Percentiles rank a stretch among this genome's conserved stretches.
Evolutionary conservation across 2,329 filamentous ascomycete species (phyloP).

Genomic region (Xylariaceae sp.): DNA sequence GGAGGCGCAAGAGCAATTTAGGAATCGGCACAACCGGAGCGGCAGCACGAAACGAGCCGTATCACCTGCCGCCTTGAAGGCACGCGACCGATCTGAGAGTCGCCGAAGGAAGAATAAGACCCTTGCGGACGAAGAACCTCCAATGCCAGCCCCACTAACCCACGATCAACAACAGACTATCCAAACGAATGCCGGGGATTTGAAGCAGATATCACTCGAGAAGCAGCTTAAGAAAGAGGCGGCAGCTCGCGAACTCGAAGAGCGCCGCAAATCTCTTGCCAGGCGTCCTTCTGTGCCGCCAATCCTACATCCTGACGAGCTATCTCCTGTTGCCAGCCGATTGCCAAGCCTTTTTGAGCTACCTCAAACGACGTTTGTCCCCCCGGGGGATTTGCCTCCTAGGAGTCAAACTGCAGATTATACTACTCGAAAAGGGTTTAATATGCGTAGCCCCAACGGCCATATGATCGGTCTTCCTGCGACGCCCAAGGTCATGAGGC

Average conservation of each 20-base stretch:
- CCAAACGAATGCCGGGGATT: constrained; percentile 46
- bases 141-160: constrained; percentile 21
- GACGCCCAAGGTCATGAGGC: constrained; percentile 85
- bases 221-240: constrained; percentile 65
- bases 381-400: constrained; percentile 44
- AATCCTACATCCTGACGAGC: constrained; percentile 68
- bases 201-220: constrained; percentile 55
- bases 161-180: constrained; percentile 17
- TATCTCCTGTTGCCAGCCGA: constrained; percentile 39
- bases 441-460: constrained; percentile 42
- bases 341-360: constrained; percentile 40
- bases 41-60: constrained; percentile 37
- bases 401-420: constrained; percentile 66
- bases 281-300: constrained; percentile 73
- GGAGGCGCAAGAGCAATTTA: constrained; percentile 52
- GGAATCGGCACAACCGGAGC: constrained; percentile 52
- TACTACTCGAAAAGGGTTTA: constrained; percentile 44
- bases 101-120: constrained; percentile 35
- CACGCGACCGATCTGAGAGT: constrained; percentile 39
- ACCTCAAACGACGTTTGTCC: constrained; percentile 39
- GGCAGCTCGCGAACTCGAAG: constrained; percentile 81
- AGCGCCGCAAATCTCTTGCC: constrained; percentile 77
- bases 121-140: constrained; percentile 30
- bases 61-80: constrained; percentile 30
- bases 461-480: constrained; percentile 75